Evolutionary conservation across 2,329 filamentous ascomycete species (phyloP).

Genomic region (Basipetospora sp.): DNA sequence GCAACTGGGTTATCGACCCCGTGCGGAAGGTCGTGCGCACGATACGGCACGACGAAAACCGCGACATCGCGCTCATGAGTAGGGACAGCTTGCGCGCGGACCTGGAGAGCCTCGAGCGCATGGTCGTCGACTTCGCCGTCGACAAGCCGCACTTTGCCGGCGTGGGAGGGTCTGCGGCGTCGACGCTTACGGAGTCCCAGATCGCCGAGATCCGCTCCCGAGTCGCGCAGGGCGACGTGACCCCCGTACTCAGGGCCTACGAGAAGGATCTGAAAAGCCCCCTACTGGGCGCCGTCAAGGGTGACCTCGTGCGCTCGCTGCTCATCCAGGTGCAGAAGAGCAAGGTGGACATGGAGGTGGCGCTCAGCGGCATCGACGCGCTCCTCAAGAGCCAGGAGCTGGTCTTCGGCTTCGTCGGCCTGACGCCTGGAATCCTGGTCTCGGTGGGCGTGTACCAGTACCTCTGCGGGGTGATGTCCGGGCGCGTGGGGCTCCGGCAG

Average conservation of each 20-base stretch:
- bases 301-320: slow-evolving; percentile 77
- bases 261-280: slow-evolving; percentile 76
- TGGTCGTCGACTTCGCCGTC: slow-evolving; percentile 91
- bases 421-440: slow-evolving; percentile 86
- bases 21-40: slow-evolving; percentile 71
- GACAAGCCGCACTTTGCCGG: slow-evolving; percentile 55
- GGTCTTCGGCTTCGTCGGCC: slow-evolving; percentile 89
- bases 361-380: slow-evolving; percentile 87
- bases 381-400: slow-evolving; percentile 91
- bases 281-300: slow-evolving; percentile 65
- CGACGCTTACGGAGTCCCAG: slow-evolving; percentile 48
- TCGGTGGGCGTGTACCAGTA: slow-evolving; percentile 62
- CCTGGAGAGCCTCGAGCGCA: slow-evolving; percentile 79
- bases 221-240: slow-evolving; percentile 83
- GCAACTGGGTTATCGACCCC: slow-evolving; percentile 89
- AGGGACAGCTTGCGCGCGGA: slow-evolving; percentile 82
- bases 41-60: slow-evolving; percentile 81
- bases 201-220: slow-evolving; percentile 61
- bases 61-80: slow-evolving; percentile 94
- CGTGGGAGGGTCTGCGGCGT: slow-evolving; percentile 21
- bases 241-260: slow-evolving; percentile 78
- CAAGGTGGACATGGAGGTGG: slow-evolving; percentile 93
- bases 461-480: slow-evolving; percentile 53
- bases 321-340: slow-evolving; percentile 97
- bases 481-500: slow-evolving; percentile 50